These are phyloP conservation scores for Venturia nashicola DNA, from an alignment of 2,329 filamentous ascomycete genomes.

Conservation along the genomic window DNA sequence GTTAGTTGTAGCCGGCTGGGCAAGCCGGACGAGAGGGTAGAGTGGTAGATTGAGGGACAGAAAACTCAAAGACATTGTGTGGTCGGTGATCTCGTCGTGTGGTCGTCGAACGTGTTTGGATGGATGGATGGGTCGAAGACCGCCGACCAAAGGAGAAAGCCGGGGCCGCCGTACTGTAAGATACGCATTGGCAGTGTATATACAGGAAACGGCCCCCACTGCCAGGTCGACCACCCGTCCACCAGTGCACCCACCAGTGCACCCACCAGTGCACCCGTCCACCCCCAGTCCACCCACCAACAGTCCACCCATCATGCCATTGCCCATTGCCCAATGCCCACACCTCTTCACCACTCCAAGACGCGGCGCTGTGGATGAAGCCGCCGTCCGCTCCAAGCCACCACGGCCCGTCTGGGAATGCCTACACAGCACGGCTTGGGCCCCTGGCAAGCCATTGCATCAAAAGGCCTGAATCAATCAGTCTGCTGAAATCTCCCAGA, in stretches of 20 bases:
- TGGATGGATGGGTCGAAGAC: not conserved
- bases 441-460: conserved; percentile 1
- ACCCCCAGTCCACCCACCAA: no score
- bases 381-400: conserved; percentile 1
- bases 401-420: not conserved
- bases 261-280: no score
- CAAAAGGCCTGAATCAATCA: not conserved
- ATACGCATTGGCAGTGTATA: not conserved
- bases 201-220: not conserved
- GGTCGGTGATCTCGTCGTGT: not conserved
- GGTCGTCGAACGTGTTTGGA: not conserved
- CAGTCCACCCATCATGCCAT: no score
- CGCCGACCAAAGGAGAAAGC: not conserved
- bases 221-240: no score
- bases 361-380: not conserved
- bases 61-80: not conserved
- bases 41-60: not conserved
- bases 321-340: no score
- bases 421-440: not conserved
- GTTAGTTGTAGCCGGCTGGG: not conserved
- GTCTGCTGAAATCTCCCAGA: not conserved
- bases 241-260: no score
- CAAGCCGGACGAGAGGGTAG: not conserved
- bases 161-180: not conserved
- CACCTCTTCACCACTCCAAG: not conserved